Conservation (phyloP, 1,139 yeast genomes). For the Yamadazyma diospyri region DNA sequence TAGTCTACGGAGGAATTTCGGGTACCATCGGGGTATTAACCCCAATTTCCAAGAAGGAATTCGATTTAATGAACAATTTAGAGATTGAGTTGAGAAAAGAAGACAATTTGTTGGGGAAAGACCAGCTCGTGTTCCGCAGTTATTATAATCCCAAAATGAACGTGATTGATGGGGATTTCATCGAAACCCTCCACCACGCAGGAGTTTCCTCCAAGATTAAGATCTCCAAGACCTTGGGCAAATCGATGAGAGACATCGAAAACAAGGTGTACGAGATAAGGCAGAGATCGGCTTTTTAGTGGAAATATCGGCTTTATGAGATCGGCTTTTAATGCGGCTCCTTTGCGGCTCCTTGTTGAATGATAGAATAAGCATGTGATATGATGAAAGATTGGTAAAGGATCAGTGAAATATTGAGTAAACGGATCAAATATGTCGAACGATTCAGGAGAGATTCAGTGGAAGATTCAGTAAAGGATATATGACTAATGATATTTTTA, state of each 20-base stretch:
- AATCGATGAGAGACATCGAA: constrained; percentile 58
- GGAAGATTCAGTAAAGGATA: no score
- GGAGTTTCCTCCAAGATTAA: constrained; percentile 34
- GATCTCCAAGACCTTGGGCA: constrained; percentile 53
- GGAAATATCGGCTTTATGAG: no score
- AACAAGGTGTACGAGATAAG: constrained; percentile 58
- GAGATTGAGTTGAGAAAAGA: constrained; percentile 48
- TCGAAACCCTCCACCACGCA: constrained; percentile 54
- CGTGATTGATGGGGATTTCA: constrained; percentile 83
- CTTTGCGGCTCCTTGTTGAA: neutral
- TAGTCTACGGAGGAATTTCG: constrained; percentile 72
- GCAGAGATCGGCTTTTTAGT: constrained; percentile 43
- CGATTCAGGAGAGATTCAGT: no score
- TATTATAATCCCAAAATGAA: constrained; percentile 74
- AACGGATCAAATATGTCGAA: no score
- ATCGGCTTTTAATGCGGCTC: no score
- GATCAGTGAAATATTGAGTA: no score
- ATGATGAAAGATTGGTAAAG: no score
- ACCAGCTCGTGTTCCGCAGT: constrained; percentile 66
- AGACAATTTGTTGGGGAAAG: constrained; percentile 52
- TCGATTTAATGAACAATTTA: constrained; percentile 52
- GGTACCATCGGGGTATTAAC: constrained; percentile 76
- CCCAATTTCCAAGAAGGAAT: constrained; percentile 69
- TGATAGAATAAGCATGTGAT: no score
- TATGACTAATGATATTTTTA: no score